A percentile compares a stretch with the other conserved stretches of the same genome.
Evolutionary conservation across 2,329 filamentous ascomycete species (phyloP).

Genomic region (Calonectria fujianensis): DNA sequence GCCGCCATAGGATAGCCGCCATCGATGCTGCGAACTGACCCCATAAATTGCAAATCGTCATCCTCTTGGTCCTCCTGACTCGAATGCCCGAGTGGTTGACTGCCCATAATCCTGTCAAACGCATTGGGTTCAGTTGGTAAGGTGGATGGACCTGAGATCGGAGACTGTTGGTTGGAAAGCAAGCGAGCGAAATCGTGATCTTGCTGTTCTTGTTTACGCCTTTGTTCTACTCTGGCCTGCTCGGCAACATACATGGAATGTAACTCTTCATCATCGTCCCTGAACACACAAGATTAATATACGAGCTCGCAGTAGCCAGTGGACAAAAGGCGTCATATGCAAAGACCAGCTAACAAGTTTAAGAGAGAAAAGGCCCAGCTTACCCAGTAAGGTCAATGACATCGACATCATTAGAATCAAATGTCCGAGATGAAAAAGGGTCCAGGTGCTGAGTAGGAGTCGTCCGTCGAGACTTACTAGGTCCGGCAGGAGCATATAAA

Average conservation of each 20-base stretch:
- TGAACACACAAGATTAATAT: slow-evolving; percentile 36
- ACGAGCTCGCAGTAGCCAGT: background rate
- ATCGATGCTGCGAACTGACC: background rate
- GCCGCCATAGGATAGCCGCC: background rate
- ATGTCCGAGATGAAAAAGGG: slow-evolving; percentile 31
- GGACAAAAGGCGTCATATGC: background rate
- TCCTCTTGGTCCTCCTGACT: background rate
- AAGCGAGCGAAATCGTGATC: slow-evolving; percentile 56
- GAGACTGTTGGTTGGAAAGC: slow-evolving; percentile 53
- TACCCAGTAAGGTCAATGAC: slow-evolving; percentile 67
- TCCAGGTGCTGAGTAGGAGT: slow-evolving; percentile 47
- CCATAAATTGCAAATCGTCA: slow-evolving; percentile 25
- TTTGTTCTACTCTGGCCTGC: slow-evolving; percentile 61
- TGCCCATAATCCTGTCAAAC: slow-evolving; percentile 56
- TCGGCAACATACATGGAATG: slow-evolving; percentile 55
- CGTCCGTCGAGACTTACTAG: slow-evolving; percentile 60
- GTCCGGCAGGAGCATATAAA: slow-evolving; percentile 38
- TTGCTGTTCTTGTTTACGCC: slow-evolving; percentile 54
- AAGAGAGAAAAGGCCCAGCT: slow-evolving; percentile 14
- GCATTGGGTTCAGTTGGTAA: slow-evolving; percentile 47
- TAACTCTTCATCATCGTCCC: slow-evolving; percentile 60
- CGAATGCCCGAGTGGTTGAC: slow-evolving; percentile 49
- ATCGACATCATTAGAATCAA: slow-evolving; percentile 47
- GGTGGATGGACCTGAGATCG: slow-evolving; percentile 20
- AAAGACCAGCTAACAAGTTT: background rate